A percentile compares a stretch with the other conserved stretches of the same genome.
Conservation (phyloP, 306 rosid species). For the Potentilla sterilis region DNA sequence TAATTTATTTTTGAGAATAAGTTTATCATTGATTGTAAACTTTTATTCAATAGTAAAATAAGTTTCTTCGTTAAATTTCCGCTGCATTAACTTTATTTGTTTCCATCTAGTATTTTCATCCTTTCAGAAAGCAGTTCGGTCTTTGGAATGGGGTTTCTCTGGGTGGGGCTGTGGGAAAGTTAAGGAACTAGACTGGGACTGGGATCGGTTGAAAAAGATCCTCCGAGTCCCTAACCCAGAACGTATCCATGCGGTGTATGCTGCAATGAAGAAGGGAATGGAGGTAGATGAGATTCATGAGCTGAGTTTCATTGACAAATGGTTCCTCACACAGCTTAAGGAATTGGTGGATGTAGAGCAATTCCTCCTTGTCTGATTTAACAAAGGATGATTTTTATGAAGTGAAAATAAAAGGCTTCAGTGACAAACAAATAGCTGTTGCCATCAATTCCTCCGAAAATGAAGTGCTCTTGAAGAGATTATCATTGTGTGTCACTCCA, state of each 20-base stretch:
- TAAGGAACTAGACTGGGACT: constrained; percentile 82
- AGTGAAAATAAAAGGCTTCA: constrained; percentile 91
- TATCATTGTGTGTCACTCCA: constrained; percentile 68
- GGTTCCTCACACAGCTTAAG: constrained; percentile 89
- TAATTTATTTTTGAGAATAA: too few relatives aligned
- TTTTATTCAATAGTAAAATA: too few relatives aligned
- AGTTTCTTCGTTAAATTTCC: too few relatives aligned
- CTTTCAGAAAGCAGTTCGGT: constrained; percentile 92
- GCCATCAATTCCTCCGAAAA: constrained; percentile 80
- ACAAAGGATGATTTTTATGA: constrained; percentile 70
- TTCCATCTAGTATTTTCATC: too few relatives aligned
- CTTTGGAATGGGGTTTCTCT: constrained; percentile 74
- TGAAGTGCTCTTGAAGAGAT: constrained; percentile 66
- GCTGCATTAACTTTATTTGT: too few relatives aligned
- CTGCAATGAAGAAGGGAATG: constrained; percentile 98
- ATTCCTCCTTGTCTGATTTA: constrained; percentile 66
- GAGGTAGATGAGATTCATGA: constrained; percentile 72
- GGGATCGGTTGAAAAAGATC: constrained; percentile 82
- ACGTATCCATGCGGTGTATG: constrained; percentile 82
- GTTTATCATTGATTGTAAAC: too few relatives aligned
- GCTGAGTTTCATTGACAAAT: constrained; percentile 75
- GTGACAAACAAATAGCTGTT: constrained; percentile 94
- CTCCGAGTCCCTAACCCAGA: constrained; percentile 94
- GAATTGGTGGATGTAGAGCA: constrained; percentile 84
- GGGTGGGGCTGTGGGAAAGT: constrained; percentile 87